Evolutionary conservation across 2,329 filamentous ascomycete species (phyloP).

Genomic region (Pseudodiploospora longispora): DNA sequence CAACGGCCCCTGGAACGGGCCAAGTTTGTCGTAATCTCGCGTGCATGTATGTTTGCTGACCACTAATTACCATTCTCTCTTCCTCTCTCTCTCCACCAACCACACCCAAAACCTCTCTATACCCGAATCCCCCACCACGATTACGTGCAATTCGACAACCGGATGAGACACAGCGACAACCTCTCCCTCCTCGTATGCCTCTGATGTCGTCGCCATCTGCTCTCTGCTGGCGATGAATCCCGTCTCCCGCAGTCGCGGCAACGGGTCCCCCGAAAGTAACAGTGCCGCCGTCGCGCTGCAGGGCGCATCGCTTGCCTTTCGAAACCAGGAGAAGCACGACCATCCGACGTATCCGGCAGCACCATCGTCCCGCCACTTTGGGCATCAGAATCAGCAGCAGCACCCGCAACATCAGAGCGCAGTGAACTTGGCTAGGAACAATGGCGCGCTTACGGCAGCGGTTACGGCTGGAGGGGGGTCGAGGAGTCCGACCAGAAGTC

Average conservation of each 20-base stretch:
- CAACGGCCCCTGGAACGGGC: too few species aligned
- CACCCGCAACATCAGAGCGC: slow-evolving; percentile 4
- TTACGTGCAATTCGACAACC: background rate
- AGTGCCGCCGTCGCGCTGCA: slow-evolving; percentile 40
- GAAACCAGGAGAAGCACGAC: slow-evolving; percentile 18
- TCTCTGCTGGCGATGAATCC: slow-evolving; percentile 25
- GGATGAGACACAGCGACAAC: background rate
- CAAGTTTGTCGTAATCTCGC: too few species aligned
- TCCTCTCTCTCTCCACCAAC: too few species aligned
- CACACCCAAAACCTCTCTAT: background rate
- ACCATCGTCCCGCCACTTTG: background rate
- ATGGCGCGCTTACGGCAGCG: slow-evolving; percentile 38
- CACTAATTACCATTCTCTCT: too few species aligned
- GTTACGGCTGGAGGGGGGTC: slow-evolving; percentile 28
- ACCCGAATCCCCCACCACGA: background rate
- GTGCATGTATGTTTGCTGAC: too few species aligned
- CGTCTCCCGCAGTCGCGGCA: slow-evolving; percentile 20
- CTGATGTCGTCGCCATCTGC: slow-evolving; percentile 12
- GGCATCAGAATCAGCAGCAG: slow-evolving; percentile 9
- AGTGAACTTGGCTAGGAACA: slow-evolving; percentile 13
- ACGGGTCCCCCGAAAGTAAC: slow-evolving; percentile 22
- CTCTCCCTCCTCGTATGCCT: background rate
- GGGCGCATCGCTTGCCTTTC: slow-evolving; percentile 49
- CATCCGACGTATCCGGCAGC: background rate
- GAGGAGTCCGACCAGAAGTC: slow-evolving; percentile 4